Base-by-base conservation (phyloP, 176 grass and related monocot species). In the Metroxylon sagu region DNA sequence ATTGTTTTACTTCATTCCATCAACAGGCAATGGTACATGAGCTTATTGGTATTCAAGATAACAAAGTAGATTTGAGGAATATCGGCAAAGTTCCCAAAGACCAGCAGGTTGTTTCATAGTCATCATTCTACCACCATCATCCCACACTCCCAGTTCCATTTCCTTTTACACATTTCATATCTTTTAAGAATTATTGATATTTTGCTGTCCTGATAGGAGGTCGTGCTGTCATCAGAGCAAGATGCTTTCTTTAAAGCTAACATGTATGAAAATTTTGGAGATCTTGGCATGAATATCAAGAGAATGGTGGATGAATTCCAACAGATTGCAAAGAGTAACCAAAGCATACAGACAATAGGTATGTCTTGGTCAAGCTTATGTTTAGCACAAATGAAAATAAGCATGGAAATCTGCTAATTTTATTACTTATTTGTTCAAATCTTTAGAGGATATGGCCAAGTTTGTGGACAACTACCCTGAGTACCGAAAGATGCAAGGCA, bases 271-370 rank as follows among this genome's bases (percentile, higher is more conserved):
- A 91, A 97, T 66, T 97, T 97, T 83, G 92, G 92, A 39, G 92
- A 97, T 78, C 84, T 97, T 27, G 92, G 92, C 71, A 97, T 97
- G 93, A 97, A 97, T 77, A 87, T 97, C 54, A 97, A 97, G 80
- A 88, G 83, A 80, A 97, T 97, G 93, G 87, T 97, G 35, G 87
- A 91, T 85, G 93, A 97, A 66, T 97, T 97, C 58, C 93, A 97
- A 68, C 87, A 97, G 70, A 85, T 97, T 77, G 83, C 93, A n/a
- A 91, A 97, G 73, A 88, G 70, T 78, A 97, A 86, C 81, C 84
- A 88, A 75, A 91, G 91, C 58, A 82, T 97, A 27, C 93, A 97
- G 73, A 88, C 87, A 28, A 83, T 97, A 77, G 87, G 93, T 97
- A 85, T 69, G 55, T 17, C 35, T 43, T 43, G 35, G 35, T 43